Evolutionary conservation across 768 basidiomycete species (phyloP).

Genomic region (Suillus ampliporus): DNA sequence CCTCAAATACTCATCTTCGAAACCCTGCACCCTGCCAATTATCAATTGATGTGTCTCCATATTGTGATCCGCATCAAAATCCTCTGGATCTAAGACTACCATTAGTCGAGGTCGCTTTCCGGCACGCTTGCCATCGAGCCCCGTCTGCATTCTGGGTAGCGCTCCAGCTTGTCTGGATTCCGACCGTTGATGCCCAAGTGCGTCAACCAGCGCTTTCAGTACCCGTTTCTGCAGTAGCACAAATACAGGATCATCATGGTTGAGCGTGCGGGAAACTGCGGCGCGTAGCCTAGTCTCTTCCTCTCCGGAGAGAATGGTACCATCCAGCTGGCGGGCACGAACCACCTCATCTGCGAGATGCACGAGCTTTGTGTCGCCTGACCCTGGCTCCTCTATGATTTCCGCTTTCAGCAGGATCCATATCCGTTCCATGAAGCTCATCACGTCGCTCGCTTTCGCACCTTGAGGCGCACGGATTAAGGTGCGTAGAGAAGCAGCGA

Average conservation of each 20-base stretch:
- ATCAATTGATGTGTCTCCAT: not conserved
- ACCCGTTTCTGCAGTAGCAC: slow-evolving; percentile 64
- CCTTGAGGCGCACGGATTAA: slow-evolving; percentile 46
- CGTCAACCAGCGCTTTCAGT: slow-evolving; percentile 42
- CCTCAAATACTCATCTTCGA: slow-evolving; percentile 66
- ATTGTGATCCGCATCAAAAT: slow-evolving; percentile 18
- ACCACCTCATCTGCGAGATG: slow-evolving; percentile 80
- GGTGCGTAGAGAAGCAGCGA: slow-evolving; percentile 63
- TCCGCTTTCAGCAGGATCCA: slow-evolving; percentile 70
- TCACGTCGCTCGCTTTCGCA: slow-evolving; percentile 13
- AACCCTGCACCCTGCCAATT: slow-evolving; percentile 56
- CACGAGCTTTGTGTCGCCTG: slow-evolving; percentile 56
- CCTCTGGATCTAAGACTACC: slow-evolving; percentile 28
- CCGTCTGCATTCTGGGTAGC: slow-evolving; percentile 40
- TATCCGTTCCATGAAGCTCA: slow-evolving; percentile 60
- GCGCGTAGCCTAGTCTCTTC: slow-evolving; percentile 61
- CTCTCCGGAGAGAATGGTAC: slow-evolving; percentile 32
- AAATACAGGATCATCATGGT: slow-evolving; percentile 69
- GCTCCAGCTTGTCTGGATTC: not conserved
- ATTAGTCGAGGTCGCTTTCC: slow-evolving; percentile 32
- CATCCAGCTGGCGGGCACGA: slow-evolving; percentile 48
- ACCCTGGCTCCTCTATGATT: slow-evolving; percentile 44
- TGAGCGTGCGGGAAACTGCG: slow-evolving; percentile 67
- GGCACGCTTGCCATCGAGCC: slow-evolving; percentile 27
- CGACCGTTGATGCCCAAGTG: slow-evolving; percentile 21